Percentiles rank a stretch among this genome's conserved stretches.
Evolutionary conservation across 2,329 filamentous ascomycete genomes (phyloP).

Genomic region (Ophiostoma quercus): DNA sequence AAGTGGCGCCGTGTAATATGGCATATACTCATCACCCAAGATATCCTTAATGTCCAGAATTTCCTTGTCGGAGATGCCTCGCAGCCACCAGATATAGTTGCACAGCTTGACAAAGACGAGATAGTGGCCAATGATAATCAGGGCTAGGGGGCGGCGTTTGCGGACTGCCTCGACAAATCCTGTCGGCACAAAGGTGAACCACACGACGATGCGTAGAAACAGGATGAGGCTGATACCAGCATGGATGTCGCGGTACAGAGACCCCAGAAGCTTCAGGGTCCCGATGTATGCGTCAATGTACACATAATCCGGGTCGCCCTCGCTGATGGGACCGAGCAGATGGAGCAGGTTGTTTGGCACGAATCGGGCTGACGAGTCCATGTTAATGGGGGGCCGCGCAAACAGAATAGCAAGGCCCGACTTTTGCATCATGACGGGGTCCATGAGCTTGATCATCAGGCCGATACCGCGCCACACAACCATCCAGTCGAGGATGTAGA

Average conservation of each 20-base stretch:
- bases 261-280: neutral
- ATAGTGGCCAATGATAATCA: conserved; percentile 36
- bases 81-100: conserved; percentile 46
- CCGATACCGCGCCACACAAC: neutral
- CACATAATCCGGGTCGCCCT: neutral
- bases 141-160: neutral
- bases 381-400: neutral
- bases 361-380: neutral
- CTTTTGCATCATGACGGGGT: neutral
- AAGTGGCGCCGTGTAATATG: neutral
- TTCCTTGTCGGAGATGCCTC: conserved; percentile 43
- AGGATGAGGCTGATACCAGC: neutral
- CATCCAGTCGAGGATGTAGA: neutral
- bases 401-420: neutral
- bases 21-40: conserved; percentile 28
- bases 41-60: conserved; percentile 41
- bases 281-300: neutral
- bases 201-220: neutral
- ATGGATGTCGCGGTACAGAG: neutral
- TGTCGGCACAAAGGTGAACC: neutral
- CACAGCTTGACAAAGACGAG: conserved; percentile 46
- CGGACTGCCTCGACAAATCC: neutral
- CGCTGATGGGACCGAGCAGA: neutral
- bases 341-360: neutral
- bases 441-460: neutral